Evolutionary conservation across 2,329 filamentous ascomycete genomes (phyloP).

Genomic region (Phialocephala subalpina): DNA sequence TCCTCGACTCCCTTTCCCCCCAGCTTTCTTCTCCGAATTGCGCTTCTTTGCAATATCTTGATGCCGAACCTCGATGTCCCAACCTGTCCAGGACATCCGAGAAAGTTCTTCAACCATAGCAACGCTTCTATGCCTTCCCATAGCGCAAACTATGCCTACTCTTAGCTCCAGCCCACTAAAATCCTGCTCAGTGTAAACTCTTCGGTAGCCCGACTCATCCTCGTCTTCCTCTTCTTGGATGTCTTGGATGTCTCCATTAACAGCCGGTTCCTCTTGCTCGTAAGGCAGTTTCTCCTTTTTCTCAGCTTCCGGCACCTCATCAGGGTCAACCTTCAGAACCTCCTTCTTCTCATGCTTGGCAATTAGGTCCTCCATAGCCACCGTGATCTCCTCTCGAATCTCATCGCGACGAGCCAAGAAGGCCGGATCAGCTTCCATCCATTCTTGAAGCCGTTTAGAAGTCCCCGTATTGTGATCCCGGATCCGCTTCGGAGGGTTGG

Average conservation of each 20-base stretch:
- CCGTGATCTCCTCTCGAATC: slow-evolving; percentile 25
- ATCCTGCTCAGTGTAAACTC: slow-evolving; percentile 8
- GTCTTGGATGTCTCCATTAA: slow-evolving; percentile 5
- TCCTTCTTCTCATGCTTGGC: slow-evolving; percentile 15
- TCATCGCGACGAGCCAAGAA: slow-evolving; percentile 27
- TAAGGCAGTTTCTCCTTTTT: neutral
- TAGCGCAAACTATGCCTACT: slow-evolving; percentile 31
- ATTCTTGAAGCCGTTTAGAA: slow-evolving; percentile 30
- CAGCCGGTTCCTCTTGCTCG: neutral
- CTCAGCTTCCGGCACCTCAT: neutral
- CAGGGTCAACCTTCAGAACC: slow-evolving; percentile 6
- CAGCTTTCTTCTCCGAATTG: slow-evolving; percentile 18
- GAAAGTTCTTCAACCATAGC: slow-evolving; percentile 33
- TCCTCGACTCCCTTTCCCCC: slow-evolving; percentile 21
- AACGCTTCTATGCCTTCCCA: slow-evolving; percentile 36
- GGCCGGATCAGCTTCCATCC: slow-evolving; percentile 23
- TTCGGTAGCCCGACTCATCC: slow-evolving; percentile 7
- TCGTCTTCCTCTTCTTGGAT: neutral
- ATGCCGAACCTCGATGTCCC: slow-evolving; percentile 31
- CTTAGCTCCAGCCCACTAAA: slow-evolving; percentile 15
- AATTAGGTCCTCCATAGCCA: slow-evolving; percentile 11
- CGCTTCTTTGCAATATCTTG: slow-evolving; percentile 29
- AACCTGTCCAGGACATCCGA: slow-evolving; percentile 31
- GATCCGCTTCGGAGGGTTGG: slow-evolving; percentile 34
- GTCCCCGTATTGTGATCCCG: slow-evolving; percentile 31